Conservation (phyloP, 2,329 filamentous ascomycete genomes). For the Purpureocillium takamizusanense region DNA sequence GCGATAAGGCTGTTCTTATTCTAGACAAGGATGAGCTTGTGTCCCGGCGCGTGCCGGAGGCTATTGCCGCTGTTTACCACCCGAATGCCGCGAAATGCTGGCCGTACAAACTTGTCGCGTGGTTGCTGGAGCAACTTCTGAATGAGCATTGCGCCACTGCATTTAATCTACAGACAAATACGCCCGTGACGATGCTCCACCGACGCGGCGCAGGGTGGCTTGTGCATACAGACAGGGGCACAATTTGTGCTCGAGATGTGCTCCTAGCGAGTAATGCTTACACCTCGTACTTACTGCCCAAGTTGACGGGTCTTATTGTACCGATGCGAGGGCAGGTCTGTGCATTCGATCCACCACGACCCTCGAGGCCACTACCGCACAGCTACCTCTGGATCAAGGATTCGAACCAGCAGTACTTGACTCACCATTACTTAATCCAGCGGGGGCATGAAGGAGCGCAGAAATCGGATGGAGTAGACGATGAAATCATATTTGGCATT, state of each 20-base stretch:
- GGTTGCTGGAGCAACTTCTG: conserved; percentile 55
- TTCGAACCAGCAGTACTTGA: conserved; percentile 59
- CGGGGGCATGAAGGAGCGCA: conserved; percentile 31
- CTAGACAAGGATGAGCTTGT: conserved; percentile 31
- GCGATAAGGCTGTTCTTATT: conserved; percentile 33
- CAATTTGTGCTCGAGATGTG: conserved; percentile 51
- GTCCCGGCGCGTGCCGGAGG: conserved; percentile 44
- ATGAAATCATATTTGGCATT: conserved; percentile 61
- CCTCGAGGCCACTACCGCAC: conserved; percentile 33
- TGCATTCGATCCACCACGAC: conserved; percentile 48
- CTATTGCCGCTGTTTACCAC: conserved; percentile 56
- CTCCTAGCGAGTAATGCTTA: conserved; percentile 80
- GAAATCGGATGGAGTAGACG: conserved; percentile 16
- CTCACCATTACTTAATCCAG: conserved; percentile 67
- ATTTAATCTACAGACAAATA: conserved; percentile 70
- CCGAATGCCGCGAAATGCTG: conserved; percentile 59
- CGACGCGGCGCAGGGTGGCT: conserved; percentile 36
- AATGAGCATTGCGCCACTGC: conserved; percentile 14
- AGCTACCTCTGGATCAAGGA: conserved; percentile 56
- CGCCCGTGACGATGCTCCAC: conserved; percentile 45
- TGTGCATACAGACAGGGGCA: conserved; percentile 59
- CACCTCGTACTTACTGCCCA: conserved; percentile 64
- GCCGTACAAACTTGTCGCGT: conserved; percentile 78
- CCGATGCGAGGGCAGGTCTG: conserved; percentile 69
- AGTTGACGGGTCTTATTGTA: conserved; percentile 62